Base-by-base conservation (phyloP, 305 asterid species). In the Rubia balearica region DNA sequence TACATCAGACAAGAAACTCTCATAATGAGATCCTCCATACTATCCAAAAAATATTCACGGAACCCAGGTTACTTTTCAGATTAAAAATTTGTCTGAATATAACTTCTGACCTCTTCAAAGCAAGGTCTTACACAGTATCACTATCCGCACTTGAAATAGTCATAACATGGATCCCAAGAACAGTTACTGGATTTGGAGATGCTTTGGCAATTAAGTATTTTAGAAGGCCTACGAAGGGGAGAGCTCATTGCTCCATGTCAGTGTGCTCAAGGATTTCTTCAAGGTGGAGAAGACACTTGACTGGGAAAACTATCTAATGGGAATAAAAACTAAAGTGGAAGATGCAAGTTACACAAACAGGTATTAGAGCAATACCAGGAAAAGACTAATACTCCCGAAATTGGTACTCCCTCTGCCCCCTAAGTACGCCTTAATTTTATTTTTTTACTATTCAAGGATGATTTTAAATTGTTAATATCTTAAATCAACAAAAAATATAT, bases 171-270 rank as follows among this genome's bases (percentile, higher is more conserved):
- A 45, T 40, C 30, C 68, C 7, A 63, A 36, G 67, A 62, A 33
- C 67, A 30, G 24, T 62, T 33, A 62, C 21, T 63, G 24, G 8
- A 40, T 63, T 7, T 0, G 27, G 27, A 64, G 49, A 64, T 8
- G 4, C n/a, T n/a, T 9, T 9, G n/a, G 8, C 16, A 40, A 38
- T 40, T 13, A n/a, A 38, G 30, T n/a, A 40, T 40, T 17, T n/a
- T 14, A 12, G 57, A 65, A 65, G 42, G 4, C 33, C n/a, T n/a
- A 19, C 0, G 49, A 64, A 4, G 0, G 1, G 55, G 38, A 40
- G 55, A 65, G 56, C 19, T 41, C 55, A 65, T n/a, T 65, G 48
- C 38, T 16, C 68, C 46, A 53, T 53, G n/a, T 53, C 57, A 40
- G 51, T 0, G 45, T 64, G 49, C 30, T 13, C 7, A 61, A 30